Evolutionary conservation across 2,329 filamentous ascomycete species (phyloP).

Genomic region (Pseudocercospora ulei): DNA sequence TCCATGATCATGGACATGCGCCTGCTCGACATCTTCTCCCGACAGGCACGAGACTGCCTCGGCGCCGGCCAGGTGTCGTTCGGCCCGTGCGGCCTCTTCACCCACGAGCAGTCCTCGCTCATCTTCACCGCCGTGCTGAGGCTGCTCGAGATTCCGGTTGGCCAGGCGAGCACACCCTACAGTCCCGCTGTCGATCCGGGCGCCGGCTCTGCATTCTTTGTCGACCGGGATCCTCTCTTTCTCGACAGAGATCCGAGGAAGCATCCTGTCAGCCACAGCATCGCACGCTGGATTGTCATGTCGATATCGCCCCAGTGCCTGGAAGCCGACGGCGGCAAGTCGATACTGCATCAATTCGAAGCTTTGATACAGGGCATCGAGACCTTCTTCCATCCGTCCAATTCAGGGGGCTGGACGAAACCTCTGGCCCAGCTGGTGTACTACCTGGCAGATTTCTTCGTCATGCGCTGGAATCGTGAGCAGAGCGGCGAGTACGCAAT

Average conservation of each 20-base stretch:
- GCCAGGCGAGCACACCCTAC: constrained; percentile 89
- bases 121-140: constrained; percentile 87
- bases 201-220: constrained; percentile 71
- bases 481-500: constrained; percentile 84
- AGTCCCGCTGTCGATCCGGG: constrained; percentile 68
- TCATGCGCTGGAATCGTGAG: constrained; percentile 95
- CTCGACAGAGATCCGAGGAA: constrained; percentile 89
- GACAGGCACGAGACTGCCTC: constrained; percentile 75
- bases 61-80: constrained; percentile 66
- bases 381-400: constrained; percentile 97
- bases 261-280: constrained; percentile 81
- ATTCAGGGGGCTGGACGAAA: constrained; percentile 83
- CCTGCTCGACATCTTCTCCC: constrained; percentile 81
- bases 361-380: constrained; percentile 89
- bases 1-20: constrained; percentile 79
- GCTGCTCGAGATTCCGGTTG: constrained; percentile 88
- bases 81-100: constrained; percentile 80
- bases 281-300: constrained; percentile 86
- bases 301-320: constrained; percentile 79
- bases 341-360: constrained; percentile 74
- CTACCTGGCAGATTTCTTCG: constrained; percentile 89
- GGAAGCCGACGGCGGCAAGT: constrained; percentile 54
- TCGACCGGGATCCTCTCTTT: too few relatives aligned
- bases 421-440: constrained; percentile 83
- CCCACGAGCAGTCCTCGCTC: constrained; percentile 77